Evolutionary conservation across 768 basidiomycete species (phyloP).

Genomic region (Mrakia gelida): DNA sequence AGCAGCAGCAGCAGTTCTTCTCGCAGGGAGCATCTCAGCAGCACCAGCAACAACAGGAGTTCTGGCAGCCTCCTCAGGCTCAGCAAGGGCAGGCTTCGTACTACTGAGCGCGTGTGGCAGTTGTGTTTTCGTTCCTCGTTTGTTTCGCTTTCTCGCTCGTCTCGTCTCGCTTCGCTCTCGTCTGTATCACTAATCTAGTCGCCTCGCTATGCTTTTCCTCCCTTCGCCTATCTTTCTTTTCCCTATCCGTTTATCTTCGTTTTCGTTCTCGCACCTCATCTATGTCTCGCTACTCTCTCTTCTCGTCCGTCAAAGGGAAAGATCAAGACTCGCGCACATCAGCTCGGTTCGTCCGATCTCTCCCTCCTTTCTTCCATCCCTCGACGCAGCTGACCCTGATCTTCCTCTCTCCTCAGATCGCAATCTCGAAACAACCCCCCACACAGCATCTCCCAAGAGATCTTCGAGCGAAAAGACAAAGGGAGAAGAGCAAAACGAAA

Average conservation of each 20-base stretch:
- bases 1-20: neutral
- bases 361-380: neutral
- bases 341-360: neutral
- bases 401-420: neutral
- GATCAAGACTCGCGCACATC: neutral
- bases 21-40: neutral
- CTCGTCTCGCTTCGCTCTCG: neutral
- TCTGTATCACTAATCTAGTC: neutral
- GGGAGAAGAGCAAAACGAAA: neutral
- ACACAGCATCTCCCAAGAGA: neutral
- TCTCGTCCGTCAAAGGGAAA: neutral
- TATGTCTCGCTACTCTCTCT: neutral
- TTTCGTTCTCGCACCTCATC: neutral
- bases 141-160: neutral
- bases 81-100: neutral
- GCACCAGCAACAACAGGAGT: neutral
- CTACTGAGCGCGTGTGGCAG: neutral
- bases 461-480: neutral
- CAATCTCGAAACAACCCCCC: neutral
- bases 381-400: neutral
- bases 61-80: slow-evolving; percentile 6
- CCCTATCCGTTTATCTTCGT: neutral
- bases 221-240: neutral
- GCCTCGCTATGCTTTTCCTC: neutral
- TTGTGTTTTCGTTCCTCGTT: neutral